phyloP scores from a whole-genome alignment of 2,329 filamentous ascomycete genomes.

The Lasiodiplodia sp. region DNA sequence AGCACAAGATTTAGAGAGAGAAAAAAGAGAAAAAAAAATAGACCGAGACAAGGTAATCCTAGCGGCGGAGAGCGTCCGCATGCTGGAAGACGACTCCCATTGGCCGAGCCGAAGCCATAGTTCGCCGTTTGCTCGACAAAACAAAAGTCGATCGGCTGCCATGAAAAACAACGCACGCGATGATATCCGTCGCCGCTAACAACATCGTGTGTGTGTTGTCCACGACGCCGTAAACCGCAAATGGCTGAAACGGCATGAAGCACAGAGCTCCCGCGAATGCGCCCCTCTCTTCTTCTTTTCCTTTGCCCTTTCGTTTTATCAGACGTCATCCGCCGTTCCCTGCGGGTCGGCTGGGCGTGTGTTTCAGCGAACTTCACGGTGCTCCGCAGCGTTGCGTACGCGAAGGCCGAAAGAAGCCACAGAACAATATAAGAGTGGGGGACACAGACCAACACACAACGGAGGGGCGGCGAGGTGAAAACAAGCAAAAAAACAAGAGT shows the following conservation, averaged over 20 bases:
- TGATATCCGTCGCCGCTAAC: neutral
- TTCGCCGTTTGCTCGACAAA: too few relatives aligned
- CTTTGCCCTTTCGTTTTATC: neutral
- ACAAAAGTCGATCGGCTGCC: too few relatives aligned
- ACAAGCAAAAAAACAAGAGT: neutral
- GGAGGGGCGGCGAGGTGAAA: neutral
- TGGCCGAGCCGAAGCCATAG: too few relatives aligned
- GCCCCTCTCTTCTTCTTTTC: neutral
- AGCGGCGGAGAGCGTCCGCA: neutral
- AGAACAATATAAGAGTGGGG: neutral
- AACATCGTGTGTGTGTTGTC: neutral
- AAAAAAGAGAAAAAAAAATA: too few relatives aligned
- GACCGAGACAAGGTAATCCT: too few relatives aligned
- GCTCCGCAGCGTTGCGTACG: neutral
- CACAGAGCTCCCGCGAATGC: neutral
- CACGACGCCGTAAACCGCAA: neutral
- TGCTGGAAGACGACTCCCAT: too few relatives aligned
- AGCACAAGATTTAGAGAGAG: too few relatives aligned
- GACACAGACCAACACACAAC: neutral
- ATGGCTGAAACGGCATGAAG: slow-evolving; percentile 20
- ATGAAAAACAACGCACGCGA: neutral
- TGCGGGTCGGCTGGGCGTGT: neutral
- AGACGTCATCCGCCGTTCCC: neutral
- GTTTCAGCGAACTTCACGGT: neutral
- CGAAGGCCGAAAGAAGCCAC: neutral